Base-by-base conservation (phyloP, 805 yeast species). In the Zygosaccharomyces gambellarensis region DNA sequence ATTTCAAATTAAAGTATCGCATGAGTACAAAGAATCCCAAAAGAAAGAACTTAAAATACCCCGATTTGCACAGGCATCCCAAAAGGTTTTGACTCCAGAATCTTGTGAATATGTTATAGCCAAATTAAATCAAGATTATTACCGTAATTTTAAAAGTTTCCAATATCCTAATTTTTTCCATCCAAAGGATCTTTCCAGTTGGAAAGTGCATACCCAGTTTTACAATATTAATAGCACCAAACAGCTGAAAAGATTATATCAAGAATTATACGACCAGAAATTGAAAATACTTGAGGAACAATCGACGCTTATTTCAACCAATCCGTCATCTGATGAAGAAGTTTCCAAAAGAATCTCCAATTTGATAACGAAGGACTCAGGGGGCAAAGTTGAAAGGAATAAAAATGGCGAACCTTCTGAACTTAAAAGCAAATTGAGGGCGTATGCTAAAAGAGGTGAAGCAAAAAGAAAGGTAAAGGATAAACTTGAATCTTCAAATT, bases 21-120 rank as follows among this genome's bases (percentile, higher is more conserved):
- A 75, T 55, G 56, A 50, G 23, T 68, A 73, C 48, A 64, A 72
- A 43, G 73, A 67, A n/a, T 7, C 45, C 17, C 46, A 59, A n/a
- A 54, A 44, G 12, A 54, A 51, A 10, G 43, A 49, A 4, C 51
- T 54, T 2, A 49, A 52, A 21, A 52, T 61, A 54, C 71, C 57
- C 14, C 47, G 47, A 28, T 64, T 59, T 23, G 55, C 45, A 45
- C 58, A 30, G 42, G 17, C 46, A n/a, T 56, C 60, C 17, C 55
- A 60, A 5, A 43, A 32, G 2, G 39, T 48, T 9, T 34, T 51
- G 38, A 47, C 47, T 81, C 61, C 74, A 68, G 55, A 63, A 72
- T 29, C 79, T 82, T 27, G 59, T 80, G 49, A 64, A 68, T 25
- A 64, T 81, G 12, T 74, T 81, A 70, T 63, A 65, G 25, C 63